These are phyloP conservation scores for Psophocarpus tetragonolobus DNA, from an alignment of 306 rosid genomes.

Conservation along the genomic window DNA sequence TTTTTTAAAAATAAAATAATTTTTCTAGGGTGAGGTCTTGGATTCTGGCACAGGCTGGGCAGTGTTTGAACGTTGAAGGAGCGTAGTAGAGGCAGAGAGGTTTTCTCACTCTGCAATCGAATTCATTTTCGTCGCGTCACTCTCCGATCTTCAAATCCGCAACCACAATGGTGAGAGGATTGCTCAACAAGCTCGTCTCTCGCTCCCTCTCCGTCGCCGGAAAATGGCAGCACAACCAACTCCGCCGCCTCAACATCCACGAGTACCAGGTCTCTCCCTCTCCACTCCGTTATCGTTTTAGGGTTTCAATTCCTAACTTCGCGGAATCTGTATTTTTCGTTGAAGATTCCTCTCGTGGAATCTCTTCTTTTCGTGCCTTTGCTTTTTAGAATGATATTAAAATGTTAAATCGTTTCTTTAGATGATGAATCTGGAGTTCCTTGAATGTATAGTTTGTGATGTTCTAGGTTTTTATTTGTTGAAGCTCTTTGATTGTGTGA, in stretches of 20 bases:
- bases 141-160: slow-evolving; percentile 30
- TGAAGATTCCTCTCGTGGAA: not conserved
- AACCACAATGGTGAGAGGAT: slow-evolving; percentile 73
- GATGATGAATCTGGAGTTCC: not conserved
- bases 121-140: not conserved
- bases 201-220: slow-evolving; percentile 95
- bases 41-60: not conserved
- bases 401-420: not conserved
- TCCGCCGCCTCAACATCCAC: slow-evolving; percentile 98
- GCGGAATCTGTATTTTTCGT: not conserved
- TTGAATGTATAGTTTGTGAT: not conserved
- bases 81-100: not conserved
- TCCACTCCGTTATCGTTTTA: not conserved
- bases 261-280: slow-evolving; percentile 76
- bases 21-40: slow-evolving; percentile 45
- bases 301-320: not conserved
- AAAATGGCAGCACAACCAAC: slow-evolving; percentile 92
- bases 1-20: not conserved
- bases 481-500: not conserved
- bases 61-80: slow-evolving; percentile 14
- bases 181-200: slow-evolving; percentile 72
- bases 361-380: not conserved
- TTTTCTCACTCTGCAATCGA: not conserved
- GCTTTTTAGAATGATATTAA: not conserved
- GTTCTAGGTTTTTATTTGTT: not conserved